Evolutionary conservation across 176 grass and related monocot species (phyloP).

Genomic region (bread wheat (Triticum aestivum)): DNA sequence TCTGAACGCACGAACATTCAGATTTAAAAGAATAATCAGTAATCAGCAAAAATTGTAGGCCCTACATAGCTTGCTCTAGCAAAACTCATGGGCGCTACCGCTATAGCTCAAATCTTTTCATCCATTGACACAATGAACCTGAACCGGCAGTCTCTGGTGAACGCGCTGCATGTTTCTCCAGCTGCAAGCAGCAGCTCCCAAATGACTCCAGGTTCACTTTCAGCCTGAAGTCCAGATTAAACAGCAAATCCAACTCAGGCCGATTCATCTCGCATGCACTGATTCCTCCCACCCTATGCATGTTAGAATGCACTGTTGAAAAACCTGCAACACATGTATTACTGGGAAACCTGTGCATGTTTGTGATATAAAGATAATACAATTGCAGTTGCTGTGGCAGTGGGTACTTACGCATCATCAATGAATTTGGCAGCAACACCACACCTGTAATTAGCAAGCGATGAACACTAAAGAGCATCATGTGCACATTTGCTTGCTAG

Average conservation of each 20-base stretch:
- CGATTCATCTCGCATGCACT: conserved; percentile 78
- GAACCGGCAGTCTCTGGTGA: conserved; percentile 52
- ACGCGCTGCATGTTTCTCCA: conserved; percentile 58
- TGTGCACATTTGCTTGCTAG: conserved; percentile 64
- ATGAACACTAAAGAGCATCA: conserved; percentile 72
- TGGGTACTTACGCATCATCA: conserved; percentile 65
- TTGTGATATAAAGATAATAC: not conserved
- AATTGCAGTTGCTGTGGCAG: not conserved
- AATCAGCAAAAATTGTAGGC: conserved; percentile 18
- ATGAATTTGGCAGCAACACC: conserved; percentile 87
- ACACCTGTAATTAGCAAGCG: conserved; percentile 76
- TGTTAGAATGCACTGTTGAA: conserved; percentile 87
- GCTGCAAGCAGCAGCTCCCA: conserved; percentile 59
- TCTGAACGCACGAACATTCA: not conserved
- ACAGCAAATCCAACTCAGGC: conserved; percentile 73
- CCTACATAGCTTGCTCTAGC: conserved; percentile 39
- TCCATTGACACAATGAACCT: conserved; percentile 17
- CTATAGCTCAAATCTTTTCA: conserved; percentile 15
- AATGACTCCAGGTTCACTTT: conserved; percentile 68
- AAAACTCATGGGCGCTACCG: conserved; percentile 38
- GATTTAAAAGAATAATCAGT: conserved; percentile 28
- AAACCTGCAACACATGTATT: conserved; percentile 45
- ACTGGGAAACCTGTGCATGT: not conserved
- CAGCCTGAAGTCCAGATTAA: conserved; percentile 86
- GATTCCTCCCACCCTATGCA: conserved; percentile 64